Evolutionary conservation across 2,329 filamentous ascomycete species (phyloP).

Genomic region (Knoxdaviesia proteae): DNA sequence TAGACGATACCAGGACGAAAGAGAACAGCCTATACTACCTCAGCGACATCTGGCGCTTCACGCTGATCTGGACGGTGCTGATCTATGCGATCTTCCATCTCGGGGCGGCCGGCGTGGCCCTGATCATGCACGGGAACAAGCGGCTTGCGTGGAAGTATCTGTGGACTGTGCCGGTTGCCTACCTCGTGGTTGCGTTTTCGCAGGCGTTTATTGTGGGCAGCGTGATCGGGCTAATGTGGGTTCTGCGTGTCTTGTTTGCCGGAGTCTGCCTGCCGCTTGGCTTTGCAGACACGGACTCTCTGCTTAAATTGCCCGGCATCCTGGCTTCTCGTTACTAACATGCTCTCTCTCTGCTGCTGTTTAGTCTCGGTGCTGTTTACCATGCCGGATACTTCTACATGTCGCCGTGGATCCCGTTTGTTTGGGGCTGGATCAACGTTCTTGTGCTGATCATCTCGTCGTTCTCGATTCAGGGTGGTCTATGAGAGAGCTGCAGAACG

Average conservation of each 20-base stretch:
- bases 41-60: conserved; percentile 70
- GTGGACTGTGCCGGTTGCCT: conserved; percentile 53
- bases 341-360: neutral
- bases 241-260: conserved; percentile 2
- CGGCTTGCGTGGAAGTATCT: conserved; percentile 37
- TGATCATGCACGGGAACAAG: conserved; percentile 46
- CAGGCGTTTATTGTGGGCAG: conserved; percentile 67
- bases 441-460: conserved; percentile 68
- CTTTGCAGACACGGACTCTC: neutral
- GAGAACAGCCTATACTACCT: conserved; percentile 48
- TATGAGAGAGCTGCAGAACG: conserved; percentile 25
- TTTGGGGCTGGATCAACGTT: conserved; percentile 73
- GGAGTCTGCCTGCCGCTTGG: neutral
- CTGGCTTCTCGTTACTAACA: too few relatives aligned
- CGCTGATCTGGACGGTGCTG: conserved; percentile 67
- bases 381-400: conserved; percentile 67
- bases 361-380: conserved; percentile 60
- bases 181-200: conserved; percentile 47
- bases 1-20: conserved; percentile 21
- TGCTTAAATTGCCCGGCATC: too few relatives aligned
- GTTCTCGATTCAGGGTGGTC: conserved; percentile 78
- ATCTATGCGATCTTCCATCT: conserved; percentile 59
- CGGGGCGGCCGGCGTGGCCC: conserved; percentile 47
- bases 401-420: conserved; percentile 85
- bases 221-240: conserved; percentile 61